phyloP scores from a whole-genome alignment of 2,329 filamentous ascomycete genomes.

The Dactylellina parvicollis region DNA sequence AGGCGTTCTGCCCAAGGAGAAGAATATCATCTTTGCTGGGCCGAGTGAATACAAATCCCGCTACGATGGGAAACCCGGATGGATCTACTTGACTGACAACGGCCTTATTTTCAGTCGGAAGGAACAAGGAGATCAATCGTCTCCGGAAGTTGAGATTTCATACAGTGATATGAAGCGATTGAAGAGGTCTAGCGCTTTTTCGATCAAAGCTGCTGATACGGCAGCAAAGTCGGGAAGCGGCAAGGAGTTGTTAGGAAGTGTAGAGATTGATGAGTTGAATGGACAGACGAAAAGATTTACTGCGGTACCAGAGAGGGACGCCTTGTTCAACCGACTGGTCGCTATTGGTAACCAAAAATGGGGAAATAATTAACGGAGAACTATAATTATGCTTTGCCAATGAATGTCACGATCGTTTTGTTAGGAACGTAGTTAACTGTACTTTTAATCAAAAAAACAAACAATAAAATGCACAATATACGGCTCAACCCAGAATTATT shows the following conservation, averaged over 20 bases:
- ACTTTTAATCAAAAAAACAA: no score
- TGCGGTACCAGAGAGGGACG: conserved; percentile 76
- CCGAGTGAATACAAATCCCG: conserved; percentile 79
- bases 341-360: conserved; percentile 83
- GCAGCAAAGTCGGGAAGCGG: conserved; percentile 81
- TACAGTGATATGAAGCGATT: background rate
- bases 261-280: conserved; percentile 68
- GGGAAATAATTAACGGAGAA: no score
- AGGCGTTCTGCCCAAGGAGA: conserved; percentile 70
- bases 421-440: no score
- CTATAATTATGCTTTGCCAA: no score
- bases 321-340: conserved; percentile 81
- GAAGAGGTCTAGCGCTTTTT: background rate
- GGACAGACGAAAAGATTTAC: conserved; percentile 69
- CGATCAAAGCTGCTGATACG: conserved; percentile 77
- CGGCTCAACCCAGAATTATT: no score
- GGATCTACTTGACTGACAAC: conserved; percentile 74
- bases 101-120: conserved; percentile 75
- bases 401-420: no score
- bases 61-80: conserved; percentile 75
- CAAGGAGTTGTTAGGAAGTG: conserved; percentile 76
- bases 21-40: conserved; percentile 66
- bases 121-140: conserved; percentile 79
- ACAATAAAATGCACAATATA: no score
- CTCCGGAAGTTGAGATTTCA: conserved; percentile 77